Evolutionary conservation across 1,139 yeast species (phyloP), one percentile per base, ranked within the genome.

Genomic region (Nakaseomyces uthaithaninus): DNA sequence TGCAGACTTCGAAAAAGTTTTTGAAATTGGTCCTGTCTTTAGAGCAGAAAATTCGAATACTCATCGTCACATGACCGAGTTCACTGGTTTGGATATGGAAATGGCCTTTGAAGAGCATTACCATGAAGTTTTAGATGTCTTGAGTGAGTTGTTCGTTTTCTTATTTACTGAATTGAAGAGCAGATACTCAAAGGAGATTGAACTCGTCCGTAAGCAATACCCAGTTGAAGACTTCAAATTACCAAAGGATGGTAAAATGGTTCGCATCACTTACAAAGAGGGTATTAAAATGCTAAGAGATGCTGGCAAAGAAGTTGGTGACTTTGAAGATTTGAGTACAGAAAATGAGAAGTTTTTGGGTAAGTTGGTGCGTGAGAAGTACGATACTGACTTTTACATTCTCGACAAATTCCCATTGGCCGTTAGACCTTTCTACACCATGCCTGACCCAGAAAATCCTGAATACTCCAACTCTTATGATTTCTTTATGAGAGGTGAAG

Each of bases 401-500:
- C 77, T 91, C 67, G 99, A 91, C 73, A 91, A 91, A 66, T 91
- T 93, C 83, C 99, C 98, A 56, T 72, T 87, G 59, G 94, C 85
- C 23, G 75, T 87, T 44, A 82, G 99, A 71, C 99, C 99, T 45
- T 91, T 91, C 75, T 91, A 91, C 75, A 91, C 99, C 44, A 91
- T 93, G 98, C 97, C 98, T 47, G 96, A 89, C 63, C 74, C 97
- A 14, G 82, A 78, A 59, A 87, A 93, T 68, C 77, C 95, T 50
- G 74, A 80, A 56, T 87, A 87, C 69, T 87, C 96, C 52, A 91
- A 91, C 76, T 82, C 93, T 15, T 83, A 89, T 63, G 99, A 91
- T 71, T 91, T 93, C 79, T 93, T 93, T 73, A 91, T 91, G 97
- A 82, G 98, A 70, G 99, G 99, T 61, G 98, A 91, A 71, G 99